Conservation (phyloP, 306 rosid genomes). For the Cucurbita pepo region DNA sequence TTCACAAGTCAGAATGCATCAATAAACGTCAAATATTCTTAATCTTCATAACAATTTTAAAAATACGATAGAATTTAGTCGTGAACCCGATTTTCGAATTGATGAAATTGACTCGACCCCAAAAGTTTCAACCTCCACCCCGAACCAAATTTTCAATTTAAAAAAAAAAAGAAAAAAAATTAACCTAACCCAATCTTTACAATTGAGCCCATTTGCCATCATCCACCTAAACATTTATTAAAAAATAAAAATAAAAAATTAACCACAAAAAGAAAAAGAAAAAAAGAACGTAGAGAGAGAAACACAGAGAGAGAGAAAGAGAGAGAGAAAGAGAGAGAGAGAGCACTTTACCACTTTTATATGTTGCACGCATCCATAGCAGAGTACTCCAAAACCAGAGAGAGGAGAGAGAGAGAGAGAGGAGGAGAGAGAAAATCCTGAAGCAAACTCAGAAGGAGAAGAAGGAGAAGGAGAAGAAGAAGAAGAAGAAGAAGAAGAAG, state of each 20-base stretch:
- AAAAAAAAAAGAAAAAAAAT: too few species aligned
- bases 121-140: too few species aligned
- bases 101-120: too few species aligned
- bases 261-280: background rate
- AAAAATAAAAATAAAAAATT: background rate
- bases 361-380: slow-evolving; percentile 86
- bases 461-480: background rate
- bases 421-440: background rate
- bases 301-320: slow-evolving; percentile 1
- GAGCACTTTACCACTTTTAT: slow-evolving; percentile 86
- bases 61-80: too few species aligned
- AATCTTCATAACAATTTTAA: too few species aligned
- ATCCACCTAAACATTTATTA: background rate
- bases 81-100: too few species aligned
- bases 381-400: slow-evolving; percentile 17
- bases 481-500: background rate
- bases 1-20: too few species aligned
- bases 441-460: too few species aligned
- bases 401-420: slow-evolving; percentile 13
- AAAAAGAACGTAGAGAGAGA: background rate
- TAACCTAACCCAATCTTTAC: too few species aligned
- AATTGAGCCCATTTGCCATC: background rate
- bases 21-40: too few species aligned
- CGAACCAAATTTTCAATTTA: too few species aligned
- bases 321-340: slow-evolving; percentile 4